Evolutionary conservation across 768 basidiomycete species (phyloP).

Genomic region (Mrakia hoshinonis): DNA sequence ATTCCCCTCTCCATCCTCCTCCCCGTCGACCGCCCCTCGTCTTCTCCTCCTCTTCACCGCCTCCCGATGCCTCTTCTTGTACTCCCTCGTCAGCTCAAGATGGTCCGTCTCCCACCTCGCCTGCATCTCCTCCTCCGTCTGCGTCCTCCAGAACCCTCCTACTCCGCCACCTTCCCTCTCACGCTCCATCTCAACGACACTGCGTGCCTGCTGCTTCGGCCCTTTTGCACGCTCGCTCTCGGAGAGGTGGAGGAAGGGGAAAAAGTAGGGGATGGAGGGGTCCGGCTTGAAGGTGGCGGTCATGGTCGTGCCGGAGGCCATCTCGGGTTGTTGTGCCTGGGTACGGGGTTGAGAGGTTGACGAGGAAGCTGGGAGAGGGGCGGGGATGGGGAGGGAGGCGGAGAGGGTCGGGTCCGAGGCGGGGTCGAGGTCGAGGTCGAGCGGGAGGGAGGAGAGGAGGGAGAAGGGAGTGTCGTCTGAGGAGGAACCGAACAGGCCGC

Average conservation of each 20-base stretch:
- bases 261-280: constrained; percentile 26
- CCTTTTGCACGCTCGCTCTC: constrained; percentile 25
- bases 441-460: not conserved
- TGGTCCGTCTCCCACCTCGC: constrained; percentile 38
- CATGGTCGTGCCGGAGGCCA: not conserved
- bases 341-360: not conserved
- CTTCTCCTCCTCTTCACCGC: constrained; percentile 37
- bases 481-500: too few species aligned
- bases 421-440: constrained; percentile 29
- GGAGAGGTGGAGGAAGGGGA: constrained; percentile 28
- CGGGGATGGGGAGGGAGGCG: constrained; percentile 7
- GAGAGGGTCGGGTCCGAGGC: constrained; percentile 14
- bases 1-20: constrained; percentile 18
- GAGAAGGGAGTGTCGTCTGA: constrained; percentile 29
- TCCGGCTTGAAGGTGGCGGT: constrained; percentile 22
- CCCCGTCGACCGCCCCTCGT: constrained; percentile 17
- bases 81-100: constrained; percentile 40
- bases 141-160: constrained; percentile 31
- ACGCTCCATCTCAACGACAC: constrained; percentile 14
- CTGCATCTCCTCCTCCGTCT: constrained; percentile 38
- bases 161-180: constrained; percentile 16
- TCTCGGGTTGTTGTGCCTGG: not conserved
- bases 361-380: not conserved
- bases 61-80: constrained; percentile 41
- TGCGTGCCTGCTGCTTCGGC: constrained; percentile 23